phyloP scores from a whole-genome alignment of 2,329 filamentous ascomycete species.

The Aspergillus sp. region DNA sequence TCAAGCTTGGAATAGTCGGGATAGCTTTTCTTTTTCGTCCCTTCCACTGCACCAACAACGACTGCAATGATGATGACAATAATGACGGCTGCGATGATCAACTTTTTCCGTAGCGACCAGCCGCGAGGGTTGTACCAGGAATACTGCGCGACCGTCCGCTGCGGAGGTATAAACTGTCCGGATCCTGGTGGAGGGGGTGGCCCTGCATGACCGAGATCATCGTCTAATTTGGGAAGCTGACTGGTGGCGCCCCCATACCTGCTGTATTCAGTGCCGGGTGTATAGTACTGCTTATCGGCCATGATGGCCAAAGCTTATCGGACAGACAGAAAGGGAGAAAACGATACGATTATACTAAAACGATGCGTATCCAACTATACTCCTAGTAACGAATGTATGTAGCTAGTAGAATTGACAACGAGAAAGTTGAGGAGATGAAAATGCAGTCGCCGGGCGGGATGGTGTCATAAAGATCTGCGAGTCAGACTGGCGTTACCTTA shows the following conservation, averaged over 20 bases:
- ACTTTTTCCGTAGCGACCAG: slow-evolving; percentile 59
- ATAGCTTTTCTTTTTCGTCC: slow-evolving; percentile 41
- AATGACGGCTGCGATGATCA: slow-evolving; percentile 43
- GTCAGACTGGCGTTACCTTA: not conserved
- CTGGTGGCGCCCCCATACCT: slow-evolving; percentile 26
- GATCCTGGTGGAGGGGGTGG: slow-evolving; percentile 17
- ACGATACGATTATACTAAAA: not conserved
- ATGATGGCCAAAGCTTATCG: not conserved
- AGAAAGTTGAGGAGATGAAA: not conserved
- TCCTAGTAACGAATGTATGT: not conserved
- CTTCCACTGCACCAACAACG: slow-evolving; percentile 49
- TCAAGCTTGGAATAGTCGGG: slow-evolving; percentile 46
- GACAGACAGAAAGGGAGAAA: too few relatives aligned
- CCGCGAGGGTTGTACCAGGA: slow-evolving; percentile 52
- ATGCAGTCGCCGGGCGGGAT: not conserved
- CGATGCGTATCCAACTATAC: too few relatives aligned
- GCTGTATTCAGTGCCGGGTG: slow-evolving; percentile 22
- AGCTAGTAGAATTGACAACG: not conserved
- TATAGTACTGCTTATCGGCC: slow-evolving; percentile 5
- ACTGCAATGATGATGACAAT: slow-evolving; percentile 51
- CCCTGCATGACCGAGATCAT: slow-evolving; percentile 21
- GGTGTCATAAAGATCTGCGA: slow-evolving; percentile 18
- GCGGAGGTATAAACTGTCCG: slow-evolving; percentile 5
- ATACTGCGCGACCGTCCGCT: slow-evolving; percentile 18
- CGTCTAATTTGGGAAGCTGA: slow-evolving; percentile 18